Conservation (phyloP, 179 eudicot species). For the Nepenthes alata region DNA sequence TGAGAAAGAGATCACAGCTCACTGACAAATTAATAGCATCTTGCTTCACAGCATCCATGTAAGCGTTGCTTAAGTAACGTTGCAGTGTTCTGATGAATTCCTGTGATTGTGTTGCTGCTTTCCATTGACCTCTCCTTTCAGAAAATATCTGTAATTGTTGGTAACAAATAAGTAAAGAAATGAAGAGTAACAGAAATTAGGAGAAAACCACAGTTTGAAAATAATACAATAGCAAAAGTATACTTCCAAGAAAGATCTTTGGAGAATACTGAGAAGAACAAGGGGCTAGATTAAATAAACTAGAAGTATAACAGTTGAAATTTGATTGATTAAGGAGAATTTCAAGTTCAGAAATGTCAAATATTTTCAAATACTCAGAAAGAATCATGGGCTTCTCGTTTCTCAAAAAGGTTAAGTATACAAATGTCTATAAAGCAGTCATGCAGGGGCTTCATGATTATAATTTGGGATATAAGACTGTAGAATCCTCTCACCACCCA, state of each 20-base stretch:
- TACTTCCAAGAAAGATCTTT: too few relatives aligned
- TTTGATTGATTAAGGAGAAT: too few relatives aligned
- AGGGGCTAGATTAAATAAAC: too few relatives aligned
- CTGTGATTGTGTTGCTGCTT: conserved; percentile 91
- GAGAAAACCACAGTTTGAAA: not conserved
- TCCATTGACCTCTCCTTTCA: conserved; percentile 88
- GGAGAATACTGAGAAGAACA: too few relatives aligned
- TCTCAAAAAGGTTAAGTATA: not conserved
- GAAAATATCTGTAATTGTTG: conserved; percentile 59
- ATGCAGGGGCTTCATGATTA: too few relatives aligned
- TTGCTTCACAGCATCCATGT: conserved; percentile 94
- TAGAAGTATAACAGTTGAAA: too few relatives aligned
- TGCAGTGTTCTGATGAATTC: conserved; percentile 80
- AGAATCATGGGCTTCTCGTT: not conserved
- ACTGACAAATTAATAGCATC: conserved; percentile 96
- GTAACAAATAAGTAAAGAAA: conserved; percentile 5
- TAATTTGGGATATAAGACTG: too few relatives aligned
- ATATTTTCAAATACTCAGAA: not conserved
- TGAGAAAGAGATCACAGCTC: conserved; percentile 3
- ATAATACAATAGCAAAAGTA: not conserved
- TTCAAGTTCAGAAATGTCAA: too few relatives aligned
- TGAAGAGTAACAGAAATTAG: not conserved
- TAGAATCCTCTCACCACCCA: too few relatives aligned
- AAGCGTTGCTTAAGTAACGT: conserved; percentile 86
- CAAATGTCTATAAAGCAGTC: not conserved